Evolutionary conservation across 2,329 filamentous ascomycete species (phyloP), one percentile per base, ranked within the genome.

Genomic region (Aspergillus unguis): DNA sequence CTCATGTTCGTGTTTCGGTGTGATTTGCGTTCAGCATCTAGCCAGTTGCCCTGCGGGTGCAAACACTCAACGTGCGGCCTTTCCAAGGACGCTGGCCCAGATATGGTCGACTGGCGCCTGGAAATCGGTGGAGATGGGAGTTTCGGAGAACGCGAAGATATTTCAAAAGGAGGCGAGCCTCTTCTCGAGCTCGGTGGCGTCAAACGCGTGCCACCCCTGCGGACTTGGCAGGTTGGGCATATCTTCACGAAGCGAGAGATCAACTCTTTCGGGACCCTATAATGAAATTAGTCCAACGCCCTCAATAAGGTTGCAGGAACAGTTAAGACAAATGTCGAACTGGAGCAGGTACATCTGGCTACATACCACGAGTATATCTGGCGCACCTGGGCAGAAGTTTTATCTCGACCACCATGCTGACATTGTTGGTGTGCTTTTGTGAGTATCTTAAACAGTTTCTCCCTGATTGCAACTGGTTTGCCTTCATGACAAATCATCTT

Each of bases 221-320:
- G 74, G 23, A 77, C 72, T 58, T 75, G 75, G 54, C 76, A 78
- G 17, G 75, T 78, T 44, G 76, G 76, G 44, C 76, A 78, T 46
- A 77, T 74, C 58, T 77, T 77, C 48, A 79, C 76, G 54, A 78
- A 79, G 37, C 76, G 75, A 31, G 76, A 77, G 57, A 79, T 79
- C 33, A 79, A 65, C 57, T 79, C 76, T 60, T 79, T 79, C 3
- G 76, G 76, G 4, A 78, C 76, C 76, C 76, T 79, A 52, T 40
- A 32, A 11, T 10, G 25, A 44, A 6, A 23, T 53, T 8, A 53
- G 35, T 27, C 26, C 42, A 41, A 33, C 33, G n/a, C 17, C 17
- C 35, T 44, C 27, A 44, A 25, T 40, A 25, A 25, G 6, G 17
- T 17, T 17, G 10, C 6, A 10, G 3, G 17, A 10, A 23, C 17